Evolutionary conservation across 345 rosid species (phyloP).

Genomic region (Triadica sebifera): DNA sequence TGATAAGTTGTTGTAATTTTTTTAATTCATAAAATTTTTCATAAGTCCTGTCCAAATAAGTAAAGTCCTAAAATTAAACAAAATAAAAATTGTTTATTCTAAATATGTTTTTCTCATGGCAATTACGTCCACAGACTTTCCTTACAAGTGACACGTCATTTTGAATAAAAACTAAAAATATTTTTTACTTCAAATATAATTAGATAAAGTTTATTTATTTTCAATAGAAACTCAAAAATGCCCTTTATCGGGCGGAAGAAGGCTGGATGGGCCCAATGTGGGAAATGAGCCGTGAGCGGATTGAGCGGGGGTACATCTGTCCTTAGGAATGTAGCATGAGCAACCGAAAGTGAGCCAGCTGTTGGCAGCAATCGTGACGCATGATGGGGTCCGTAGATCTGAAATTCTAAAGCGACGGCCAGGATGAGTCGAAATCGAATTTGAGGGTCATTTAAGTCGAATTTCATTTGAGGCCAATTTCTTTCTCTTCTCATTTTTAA

Average conservation of each 20-base stretch:
- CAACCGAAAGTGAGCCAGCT: slow-evolving; percentile 43
- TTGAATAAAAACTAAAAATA: too few relatives aligned
- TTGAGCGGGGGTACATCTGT: slow-evolving; percentile 32
- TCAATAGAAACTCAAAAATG: not conserved
- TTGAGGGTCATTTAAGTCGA: slow-evolving; percentile 38
- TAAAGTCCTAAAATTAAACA: too few relatives aligned
- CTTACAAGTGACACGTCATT: too few relatives aligned
- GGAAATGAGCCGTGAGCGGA: accelerated
- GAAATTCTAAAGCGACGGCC: slow-evolving; percentile 30
- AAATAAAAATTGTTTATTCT: too few relatives aligned
- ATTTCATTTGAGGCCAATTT: slow-evolving; percentile 30
- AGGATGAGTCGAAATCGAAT: slow-evolving; percentile 26
- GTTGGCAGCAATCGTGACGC: slow-evolving; percentile 29
- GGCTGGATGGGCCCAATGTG: not conserved
- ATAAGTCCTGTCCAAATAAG: too few relatives aligned
- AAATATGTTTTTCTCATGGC: too few relatives aligned
- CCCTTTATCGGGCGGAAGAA: not conserved
- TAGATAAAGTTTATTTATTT: too few relatives aligned
- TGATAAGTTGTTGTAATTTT: too few relatives aligned
- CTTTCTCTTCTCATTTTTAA: slow-evolving; percentile 35
- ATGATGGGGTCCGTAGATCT: slow-evolving; percentile 25
- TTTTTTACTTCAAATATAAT: too few relatives aligned
- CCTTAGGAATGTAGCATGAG: not conserved
- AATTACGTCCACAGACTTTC: too few relatives aligned
- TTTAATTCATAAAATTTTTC: too few relatives aligned